Conservation (phyloP, 73 alveolate species). For the Stentor roeselii region DNA sequence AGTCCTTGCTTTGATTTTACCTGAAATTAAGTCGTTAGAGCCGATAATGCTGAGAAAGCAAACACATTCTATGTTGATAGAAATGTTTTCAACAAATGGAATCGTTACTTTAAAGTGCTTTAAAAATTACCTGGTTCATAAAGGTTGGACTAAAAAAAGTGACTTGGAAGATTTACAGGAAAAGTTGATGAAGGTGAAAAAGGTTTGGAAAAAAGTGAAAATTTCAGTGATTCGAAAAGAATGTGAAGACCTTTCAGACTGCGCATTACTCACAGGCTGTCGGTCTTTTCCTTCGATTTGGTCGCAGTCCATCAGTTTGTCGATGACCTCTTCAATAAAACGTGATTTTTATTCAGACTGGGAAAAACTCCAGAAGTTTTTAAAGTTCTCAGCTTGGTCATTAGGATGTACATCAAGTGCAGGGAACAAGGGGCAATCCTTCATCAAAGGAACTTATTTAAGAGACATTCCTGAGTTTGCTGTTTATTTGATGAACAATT, state of each 20-base stretch:
- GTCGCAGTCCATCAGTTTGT: neutral
- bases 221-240: neutral
- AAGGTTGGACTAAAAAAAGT: neutral
- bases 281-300: slow-evolving; percentile 2
- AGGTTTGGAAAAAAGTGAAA: neutral
- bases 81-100: neutral
- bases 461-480: neutral
- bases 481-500: neutral
- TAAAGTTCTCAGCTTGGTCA: slow-evolving; percentile 14
- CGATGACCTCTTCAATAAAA: neutral
- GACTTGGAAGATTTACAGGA: neutral
- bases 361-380: neutral
- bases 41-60: slow-evolving; percentile 18
- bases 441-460: slow-evolving; percentile 21
- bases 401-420: slow-evolving; percentile 22
- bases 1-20: neutral
- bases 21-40: neutral
- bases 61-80: neutral
- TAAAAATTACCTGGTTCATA: neutral
- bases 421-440: slow-evolving; percentile 9
- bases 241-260: neutral
- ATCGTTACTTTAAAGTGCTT: neutral
- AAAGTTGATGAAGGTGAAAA: neutral
- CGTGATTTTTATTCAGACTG: slow-evolving; percentile 12
- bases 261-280: neutral